Evolutionary conservation across 768 basidiomycete genomes (phyloP).

Genomic region (Leccinum fibrillosum): DNA sequence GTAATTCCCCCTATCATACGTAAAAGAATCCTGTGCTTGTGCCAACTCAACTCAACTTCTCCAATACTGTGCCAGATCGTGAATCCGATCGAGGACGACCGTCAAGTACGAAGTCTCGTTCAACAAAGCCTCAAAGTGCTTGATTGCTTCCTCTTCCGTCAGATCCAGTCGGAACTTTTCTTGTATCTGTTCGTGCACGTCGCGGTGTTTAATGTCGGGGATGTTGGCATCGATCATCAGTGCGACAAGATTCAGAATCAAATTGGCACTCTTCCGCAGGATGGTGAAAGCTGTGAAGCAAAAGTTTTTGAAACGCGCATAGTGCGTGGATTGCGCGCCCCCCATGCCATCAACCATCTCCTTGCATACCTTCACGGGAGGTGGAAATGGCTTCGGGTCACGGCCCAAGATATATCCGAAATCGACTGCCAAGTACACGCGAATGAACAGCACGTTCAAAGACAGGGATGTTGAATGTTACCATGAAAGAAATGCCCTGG

Average conservation of each 20-base stretch:
- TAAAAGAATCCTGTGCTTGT: slow-evolving; percentile 1
- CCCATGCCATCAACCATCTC: slow-evolving; percentile 99
- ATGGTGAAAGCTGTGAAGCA: slow-evolving; percentile 98
- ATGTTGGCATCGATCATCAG: slow-evolving; percentile 98
- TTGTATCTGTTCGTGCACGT: slow-evolving; percentile 86
- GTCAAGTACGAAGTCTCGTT: slow-evolving; percentile 96
- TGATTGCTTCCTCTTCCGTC: slow-evolving; percentile 95
- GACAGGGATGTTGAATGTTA: slow-evolving; percentile 28
- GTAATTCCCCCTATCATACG: neutral
- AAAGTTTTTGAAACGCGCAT: slow-evolving; percentile 91
- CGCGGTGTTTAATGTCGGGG: slow-evolving; percentile 91
- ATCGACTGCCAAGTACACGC: slow-evolving; percentile 58
- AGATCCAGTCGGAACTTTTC: slow-evolving; percentile 95
- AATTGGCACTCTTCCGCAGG: slow-evolving; percentile 93
- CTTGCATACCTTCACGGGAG: slow-evolving; percentile 97
- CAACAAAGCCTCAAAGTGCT: slow-evolving; percentile 89
- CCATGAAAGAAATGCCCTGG: slow-evolving; percentile 95
- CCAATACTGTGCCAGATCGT: slow-evolving; percentile 89
- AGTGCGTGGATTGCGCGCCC: slow-evolving; percentile 93
- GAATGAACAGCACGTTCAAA: slow-evolving; percentile 7
- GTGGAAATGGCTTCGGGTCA: slow-evolving; percentile 96
- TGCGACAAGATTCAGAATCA: slow-evolving; percentile 93
- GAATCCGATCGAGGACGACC: slow-evolving; percentile 90
- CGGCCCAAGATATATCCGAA: slow-evolving; percentile 98
- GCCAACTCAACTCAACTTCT: slow-evolving; percentile 61